Evolutionary conservation across 23 red algal species (phyloP), one percentile per base, ranked within the genome.

Genomic region (Gracilariopsis chorda): DNA sequence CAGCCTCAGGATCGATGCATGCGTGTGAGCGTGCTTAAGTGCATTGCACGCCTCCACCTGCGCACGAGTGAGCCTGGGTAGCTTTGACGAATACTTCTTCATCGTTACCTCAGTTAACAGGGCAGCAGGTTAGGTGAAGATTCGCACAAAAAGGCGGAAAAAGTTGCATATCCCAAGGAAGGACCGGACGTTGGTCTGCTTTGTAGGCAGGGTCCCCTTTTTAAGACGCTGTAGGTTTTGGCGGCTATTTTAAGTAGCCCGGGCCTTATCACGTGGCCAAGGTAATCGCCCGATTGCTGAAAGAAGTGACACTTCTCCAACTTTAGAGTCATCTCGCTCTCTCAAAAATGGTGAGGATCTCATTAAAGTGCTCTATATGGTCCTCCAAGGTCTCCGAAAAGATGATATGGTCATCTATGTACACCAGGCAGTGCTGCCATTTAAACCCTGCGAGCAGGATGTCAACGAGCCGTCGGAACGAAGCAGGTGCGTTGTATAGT

Each of bases 61-160:
- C n/a, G n/a, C n/a, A n/a, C n/a, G n/a, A n/a, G n/a, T n/a, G n/a
- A n/a, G n/a, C n/a, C n/a, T n/a, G n/a, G n/a, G n/a, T n/a, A n/a
- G n/a, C n/a, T n/a, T n/a, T n/a, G 67, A 33, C 33, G 67, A 39
- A 41, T 35, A 20, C 35, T 39, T 39, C 35, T 74, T 74, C 44
- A n/a, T 9, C 21, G 35, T 32, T 35, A 41, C 44, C 0, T 19
- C 20, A 41, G 36, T 81, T 25, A 81, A 35, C 43, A 48, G 1
- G 21, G 76, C 1, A 30, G 76, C 76, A 27, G 56, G 0, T 24
- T 48, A n/a, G 24, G 76, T 48, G 52, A 81, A 55, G 76, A 55
- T 81, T 48, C 44, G 76, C 19, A 81, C 76, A 81, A 81, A 81
- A 27, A 0, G 76, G 39, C 76, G 44, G 46, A 56, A 81, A n/a